Percentiles rank a stretch among this genome's conserved stretches.
These are phyloP conservation scores for Calendula officinalis DNA, from an alignment of 129 eudicot genomes.

Conservation along the genomic window DNA sequence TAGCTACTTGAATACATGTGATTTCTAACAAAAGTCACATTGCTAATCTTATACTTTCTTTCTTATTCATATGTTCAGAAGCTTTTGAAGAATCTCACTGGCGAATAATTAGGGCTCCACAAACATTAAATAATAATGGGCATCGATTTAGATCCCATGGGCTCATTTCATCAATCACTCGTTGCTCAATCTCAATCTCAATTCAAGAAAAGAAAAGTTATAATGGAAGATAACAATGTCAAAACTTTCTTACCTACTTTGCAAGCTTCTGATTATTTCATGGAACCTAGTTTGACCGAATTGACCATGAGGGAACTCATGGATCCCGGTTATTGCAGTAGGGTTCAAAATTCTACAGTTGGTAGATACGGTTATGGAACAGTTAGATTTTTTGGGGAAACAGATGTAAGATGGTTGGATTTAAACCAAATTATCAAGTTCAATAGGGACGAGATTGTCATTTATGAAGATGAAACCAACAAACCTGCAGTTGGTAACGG, in stretches of 20 bases:
- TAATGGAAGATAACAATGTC: constrained; percentile 29
- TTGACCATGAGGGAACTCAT: constrained; percentile 48
- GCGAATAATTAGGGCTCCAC: constrained; percentile 10
- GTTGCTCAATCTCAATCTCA: constrained; percentile 41
- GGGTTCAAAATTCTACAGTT: constrained; percentile 62
- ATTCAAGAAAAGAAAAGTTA: constrained; percentile 61
- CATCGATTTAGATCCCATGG: constrained; percentile 31
- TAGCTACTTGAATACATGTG: too few relatives aligned
- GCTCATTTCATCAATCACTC: constrained; percentile 18
- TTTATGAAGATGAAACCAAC: constrained; percentile 71
- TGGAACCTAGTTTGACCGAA: constrained; percentile 65
- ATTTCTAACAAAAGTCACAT: too few relatives aligned
- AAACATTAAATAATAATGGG: constrained; percentile 41
- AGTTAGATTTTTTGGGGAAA: constrained; percentile 68
- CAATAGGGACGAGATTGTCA: constrained; percentile 61
- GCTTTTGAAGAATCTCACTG: constrained; percentile 26
- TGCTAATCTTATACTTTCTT: constrained; percentile 5
- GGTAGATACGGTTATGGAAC: constrained; percentile 80
- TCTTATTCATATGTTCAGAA: constrained; percentile 27
- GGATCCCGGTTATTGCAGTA: constrained; percentile 69
- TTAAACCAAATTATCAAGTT: constrained; percentile 65
- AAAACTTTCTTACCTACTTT: constrained; percentile 55
- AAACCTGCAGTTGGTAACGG: constrained; percentile 84
- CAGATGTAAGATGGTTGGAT: constrained; percentile 87
- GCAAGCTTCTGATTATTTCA: constrained; percentile 60